A percentile compares a stretch with the other conserved stretches of the same genome.
Evolutionary conservation across 2,329 filamentous ascomycete species (phyloP).

Genomic region (Calonectria honghensis): DNA sequence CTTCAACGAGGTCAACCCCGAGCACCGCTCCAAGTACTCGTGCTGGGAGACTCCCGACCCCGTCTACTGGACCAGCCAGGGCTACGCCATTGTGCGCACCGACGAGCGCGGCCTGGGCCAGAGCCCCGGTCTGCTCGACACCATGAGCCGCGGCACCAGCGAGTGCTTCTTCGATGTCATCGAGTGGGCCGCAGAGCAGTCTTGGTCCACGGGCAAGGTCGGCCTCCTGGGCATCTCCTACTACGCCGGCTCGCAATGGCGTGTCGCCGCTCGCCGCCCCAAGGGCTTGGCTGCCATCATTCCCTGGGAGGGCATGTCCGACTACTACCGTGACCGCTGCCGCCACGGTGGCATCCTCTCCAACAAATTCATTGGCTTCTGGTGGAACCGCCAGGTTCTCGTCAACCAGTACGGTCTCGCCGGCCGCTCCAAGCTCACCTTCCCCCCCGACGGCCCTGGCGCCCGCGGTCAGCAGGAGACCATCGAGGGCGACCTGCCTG

Average conservation of each 20-base stretch:
- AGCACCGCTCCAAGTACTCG: conserved; percentile 72
- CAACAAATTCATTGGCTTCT: conserved; percentile 70
- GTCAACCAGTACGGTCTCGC: conserved; percentile 78
- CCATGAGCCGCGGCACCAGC: conserved; percentile 68
- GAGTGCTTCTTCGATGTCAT: conserved; percentile 70
- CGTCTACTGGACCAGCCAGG: conserved; percentile 72
- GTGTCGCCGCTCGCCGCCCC: conserved; percentile 67
- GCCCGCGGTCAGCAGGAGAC: conserved; percentile 62
- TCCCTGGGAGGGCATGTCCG: conserved; percentile 72
- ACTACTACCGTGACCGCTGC: conserved; percentile 74
- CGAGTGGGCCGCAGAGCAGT: conserved; percentile 67
- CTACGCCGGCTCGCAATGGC: conserved; percentile 69
- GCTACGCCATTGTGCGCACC: conserved; percentile 73
- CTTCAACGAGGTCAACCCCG: conserved; percentile 70
- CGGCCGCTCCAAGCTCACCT: conserved; percentile 31
- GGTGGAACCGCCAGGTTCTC: conserved; percentile 55
- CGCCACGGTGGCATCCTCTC: conserved; percentile 78
- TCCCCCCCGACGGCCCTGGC: conserved; percentile 36
- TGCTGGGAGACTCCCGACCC: conserved; percentile 77
- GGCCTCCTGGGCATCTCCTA: conserved; percentile 69
- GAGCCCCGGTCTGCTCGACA: conserved; percentile 67
- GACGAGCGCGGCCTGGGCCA: conserved; percentile 71
- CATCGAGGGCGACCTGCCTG: conserved; percentile 74
- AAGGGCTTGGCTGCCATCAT: conserved; percentile 68
- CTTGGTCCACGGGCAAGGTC: conserved; percentile 69